phyloP scores from a whole-genome alignment of 208 protist genomes.

The Sergeia podlipaevii region DNA sequence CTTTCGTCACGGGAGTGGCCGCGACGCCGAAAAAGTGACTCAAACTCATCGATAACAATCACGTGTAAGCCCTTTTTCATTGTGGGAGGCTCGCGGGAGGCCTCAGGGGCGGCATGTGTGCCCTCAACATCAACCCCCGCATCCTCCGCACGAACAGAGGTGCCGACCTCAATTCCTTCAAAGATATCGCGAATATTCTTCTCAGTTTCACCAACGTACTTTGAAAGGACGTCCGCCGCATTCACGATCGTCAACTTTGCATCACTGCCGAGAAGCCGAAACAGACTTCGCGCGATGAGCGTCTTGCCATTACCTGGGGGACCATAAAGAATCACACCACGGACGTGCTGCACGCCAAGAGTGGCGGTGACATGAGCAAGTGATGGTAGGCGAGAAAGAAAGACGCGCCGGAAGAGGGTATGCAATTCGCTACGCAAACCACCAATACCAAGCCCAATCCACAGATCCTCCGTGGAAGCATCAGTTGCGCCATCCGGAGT shows the following conservation, averaged over 20 bases:
- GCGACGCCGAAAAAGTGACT: constrained; percentile 97
- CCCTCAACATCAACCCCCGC: constrained; percentile 13
- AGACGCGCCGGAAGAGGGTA: constrained; percentile 97
- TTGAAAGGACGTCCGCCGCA: constrained; percentile 98
- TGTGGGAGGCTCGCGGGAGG: constrained; percentile 18
- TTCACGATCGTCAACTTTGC: constrained; percentile 89
- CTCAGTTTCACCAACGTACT: constrained; percentile 99
- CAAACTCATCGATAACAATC: constrained; percentile 99
- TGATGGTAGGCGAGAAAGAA: constrained; percentile 95
- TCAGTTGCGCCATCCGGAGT: constrained; percentile 1
- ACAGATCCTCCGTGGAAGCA: constrained; percentile 25
- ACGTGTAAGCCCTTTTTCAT: constrained; percentile 89
- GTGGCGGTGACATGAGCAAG: constrained; percentile 49
- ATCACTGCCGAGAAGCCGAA: constrained; percentile 93
- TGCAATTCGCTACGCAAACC: constrained; percentile 95
- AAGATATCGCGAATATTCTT: constrained; percentile 99
- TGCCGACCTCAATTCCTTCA: constrained; percentile 90
- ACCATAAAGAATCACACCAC: constrained; percentile 98
- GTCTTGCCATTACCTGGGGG: constrained; percentile 99
- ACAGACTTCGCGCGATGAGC: constrained; percentile 98
- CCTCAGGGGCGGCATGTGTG: constrained; percentile 25
- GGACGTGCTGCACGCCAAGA: constrained; percentile 96
- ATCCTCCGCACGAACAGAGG: constrained; percentile 15
- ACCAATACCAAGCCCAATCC: constrained; percentile 90
- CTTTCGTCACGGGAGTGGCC: constrained; percentile 90